phyloP scores from a whole-genome alignment of 768 basidiomycete species.

The Boletus subcaerulescens region DNA sequence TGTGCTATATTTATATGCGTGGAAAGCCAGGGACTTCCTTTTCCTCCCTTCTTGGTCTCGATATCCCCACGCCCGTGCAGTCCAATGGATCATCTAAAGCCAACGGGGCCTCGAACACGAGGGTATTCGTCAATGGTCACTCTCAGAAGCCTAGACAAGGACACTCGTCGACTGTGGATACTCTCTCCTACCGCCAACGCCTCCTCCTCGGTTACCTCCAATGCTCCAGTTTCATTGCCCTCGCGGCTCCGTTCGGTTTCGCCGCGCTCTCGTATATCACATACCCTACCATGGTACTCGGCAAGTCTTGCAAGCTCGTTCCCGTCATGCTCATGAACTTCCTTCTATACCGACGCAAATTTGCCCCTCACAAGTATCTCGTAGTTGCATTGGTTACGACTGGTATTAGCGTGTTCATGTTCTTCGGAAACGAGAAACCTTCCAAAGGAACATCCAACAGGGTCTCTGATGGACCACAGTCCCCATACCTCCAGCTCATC shows the following conservation, averaged over 20 bases:
- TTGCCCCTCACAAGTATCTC: conserved; percentile 92
- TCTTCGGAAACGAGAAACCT: conserved; percentile 62
- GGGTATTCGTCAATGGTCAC: conserved; percentile 38
- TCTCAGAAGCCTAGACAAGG: conserved; percentile 20
- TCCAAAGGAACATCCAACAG: conserved; percentile 36
- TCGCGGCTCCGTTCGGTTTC: conserved; percentile 95
- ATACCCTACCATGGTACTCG: conserved; percentile 98
- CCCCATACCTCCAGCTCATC: conserved; percentile 58
- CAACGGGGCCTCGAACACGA: conserved; percentile 29
- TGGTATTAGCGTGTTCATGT: conserved; percentile 95
- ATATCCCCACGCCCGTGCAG: conserved; percentile 23
- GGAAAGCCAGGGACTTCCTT: conserved; percentile 53
- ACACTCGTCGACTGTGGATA: conserved; percentile 29
- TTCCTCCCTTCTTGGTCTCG: conserved; percentile 60
- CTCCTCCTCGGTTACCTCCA: conserved; percentile 78
- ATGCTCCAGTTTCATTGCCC: conserved; percentile 83
- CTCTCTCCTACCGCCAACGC: conserved; percentile 36
- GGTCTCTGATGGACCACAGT: conserved; percentile 24
- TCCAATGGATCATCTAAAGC: conserved; percentile 21
- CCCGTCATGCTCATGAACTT: conserved; percentile 99
- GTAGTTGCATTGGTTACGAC: conserved; percentile 90
- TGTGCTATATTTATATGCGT: conserved; percentile 70
- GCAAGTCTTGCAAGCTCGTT: conserved; percentile 98
- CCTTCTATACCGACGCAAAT: conserved; percentile 87
- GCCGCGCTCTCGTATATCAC: conserved; percentile 93